Conservation (phyloP, 208 protist genomes). For the Leishmania lainsoni region DNA sequence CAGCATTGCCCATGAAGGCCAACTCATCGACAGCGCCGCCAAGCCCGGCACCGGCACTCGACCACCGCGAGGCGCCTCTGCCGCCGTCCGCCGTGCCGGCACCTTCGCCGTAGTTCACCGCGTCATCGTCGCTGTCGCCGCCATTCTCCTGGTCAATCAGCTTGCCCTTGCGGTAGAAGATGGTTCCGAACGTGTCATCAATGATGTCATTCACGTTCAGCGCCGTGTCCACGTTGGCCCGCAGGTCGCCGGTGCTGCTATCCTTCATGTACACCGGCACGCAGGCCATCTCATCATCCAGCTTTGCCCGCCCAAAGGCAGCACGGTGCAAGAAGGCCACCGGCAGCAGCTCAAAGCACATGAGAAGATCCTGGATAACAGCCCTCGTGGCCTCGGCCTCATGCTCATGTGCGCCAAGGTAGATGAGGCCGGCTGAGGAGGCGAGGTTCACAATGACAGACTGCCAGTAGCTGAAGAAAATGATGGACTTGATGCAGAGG, state of each 20-base stretch:
- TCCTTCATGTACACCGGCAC: constrained; percentile 87
- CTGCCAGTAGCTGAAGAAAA: constrained; percentile 92
- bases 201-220: constrained; percentile 82
- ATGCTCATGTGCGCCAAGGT: constrained; percentile 45
- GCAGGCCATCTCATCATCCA: constrained; percentile 78
- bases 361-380: constrained; percentile 84
- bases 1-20: constrained; percentile 28
- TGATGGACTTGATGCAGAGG: constrained; percentile 88
- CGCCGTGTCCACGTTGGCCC: constrained; percentile 73
- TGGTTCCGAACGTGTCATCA: constrained; percentile 85
- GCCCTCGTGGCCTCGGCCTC: constrained; percentile 46
- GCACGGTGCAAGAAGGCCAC: constrained; percentile 80
- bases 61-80: background rate
- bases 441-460: constrained; percentile 67
- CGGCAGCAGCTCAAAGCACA: constrained; percentile 86
- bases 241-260: constrained; percentile 55
- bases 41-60: constrained; percentile 1
- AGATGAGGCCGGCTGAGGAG: constrained; percentile 45
- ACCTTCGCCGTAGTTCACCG: constrained; percentile 20
- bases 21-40: constrained; percentile 10
- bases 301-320: constrained; percentile 73
- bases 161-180: constrained; percentile 78
- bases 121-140: constrained; percentile 50
- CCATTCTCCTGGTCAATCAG: constrained; percentile 81
- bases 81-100: constrained; percentile 25